Evolutionary conservation across 148 eudicot species (phyloP).

Genomic region (Rhododendron molle): DNA sequence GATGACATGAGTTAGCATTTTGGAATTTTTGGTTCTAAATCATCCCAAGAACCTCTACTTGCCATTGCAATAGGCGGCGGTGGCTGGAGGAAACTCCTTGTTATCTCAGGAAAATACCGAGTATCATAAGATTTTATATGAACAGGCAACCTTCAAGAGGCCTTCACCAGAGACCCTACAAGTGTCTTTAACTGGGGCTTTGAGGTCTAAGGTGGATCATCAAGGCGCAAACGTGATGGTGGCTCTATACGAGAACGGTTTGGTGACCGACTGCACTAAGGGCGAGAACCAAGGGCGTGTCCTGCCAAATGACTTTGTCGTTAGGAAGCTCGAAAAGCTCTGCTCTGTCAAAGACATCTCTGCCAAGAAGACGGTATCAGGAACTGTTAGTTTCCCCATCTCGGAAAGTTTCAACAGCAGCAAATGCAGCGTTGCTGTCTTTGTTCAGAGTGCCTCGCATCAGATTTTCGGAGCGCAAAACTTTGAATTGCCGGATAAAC

Average conservation of each 20-base stretch:
- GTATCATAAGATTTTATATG: background rate
- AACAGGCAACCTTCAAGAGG: conserved; percentile 60
- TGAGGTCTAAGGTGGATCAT: conserved; percentile 55
- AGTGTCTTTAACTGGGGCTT: conserved; percentile 53
- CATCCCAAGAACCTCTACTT: background rate
- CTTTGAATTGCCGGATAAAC: conserved; percentile 41
- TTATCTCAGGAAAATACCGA: background rate
- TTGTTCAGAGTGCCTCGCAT: conserved; percentile 50
- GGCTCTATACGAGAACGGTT: conserved; percentile 63
- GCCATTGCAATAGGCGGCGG: background rate
- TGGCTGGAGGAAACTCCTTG: background rate
- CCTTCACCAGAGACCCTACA: conserved; percentile 43
- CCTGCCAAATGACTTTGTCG: conserved; percentile 68
- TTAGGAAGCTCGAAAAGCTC: conserved; percentile 62
- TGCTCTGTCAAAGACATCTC: conserved; percentile 54
- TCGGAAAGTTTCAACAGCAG: conserved; percentile 62
- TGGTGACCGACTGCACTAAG: conserved; percentile 44
- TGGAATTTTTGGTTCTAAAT: background rate
- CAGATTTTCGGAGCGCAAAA: conserved; percentile 65
- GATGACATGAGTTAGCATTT: background rate
- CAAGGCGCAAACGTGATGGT: conserved; percentile 69
- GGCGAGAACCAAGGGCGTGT: conserved; percentile 72
- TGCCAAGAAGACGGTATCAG: conserved; percentile 52
- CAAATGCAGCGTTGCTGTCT: conserved; percentile 59
- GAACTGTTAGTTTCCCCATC: conserved; percentile 48